These are phyloP conservation scores for Hericium alpestre DNA, from an alignment of 768 basidiomycete species.

Conservation along the genomic window DNA sequence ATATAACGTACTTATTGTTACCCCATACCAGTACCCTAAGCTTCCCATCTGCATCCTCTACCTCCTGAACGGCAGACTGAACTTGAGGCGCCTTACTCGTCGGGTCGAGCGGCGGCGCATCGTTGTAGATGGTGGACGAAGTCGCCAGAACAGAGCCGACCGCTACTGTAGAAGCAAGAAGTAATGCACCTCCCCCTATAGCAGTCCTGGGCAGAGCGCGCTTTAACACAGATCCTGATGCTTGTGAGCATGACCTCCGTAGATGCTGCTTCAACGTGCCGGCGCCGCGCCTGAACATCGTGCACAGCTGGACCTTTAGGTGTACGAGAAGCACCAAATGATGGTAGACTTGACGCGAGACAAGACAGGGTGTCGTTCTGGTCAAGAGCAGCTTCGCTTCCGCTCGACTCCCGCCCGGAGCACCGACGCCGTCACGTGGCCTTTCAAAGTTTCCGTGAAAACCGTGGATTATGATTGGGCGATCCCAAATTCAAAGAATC, in stretches of 20 bases:
- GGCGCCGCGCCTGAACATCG: background rate
- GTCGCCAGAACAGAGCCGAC: conserved; percentile 2
- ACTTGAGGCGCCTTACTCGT: background rate
- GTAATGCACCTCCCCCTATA: conserved; percentile 2
- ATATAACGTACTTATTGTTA: conserved; percentile 48
- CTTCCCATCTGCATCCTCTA: conserved; percentile 24
- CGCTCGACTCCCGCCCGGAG: too few relatives aligned
- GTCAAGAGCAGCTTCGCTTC: too few relatives aligned
- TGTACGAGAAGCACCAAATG: too few relatives aligned
- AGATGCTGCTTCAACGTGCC: background rate
- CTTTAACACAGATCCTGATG: background rate
- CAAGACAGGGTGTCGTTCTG: too few relatives aligned
- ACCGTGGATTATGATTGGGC: too few relatives aligned
- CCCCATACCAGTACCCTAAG: conserved; percentile 48
- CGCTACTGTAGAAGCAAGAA: background rate
- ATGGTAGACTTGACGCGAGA: too few relatives aligned
- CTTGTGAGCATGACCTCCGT: background rate
- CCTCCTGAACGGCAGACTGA: background rate
- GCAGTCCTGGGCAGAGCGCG: background rate
- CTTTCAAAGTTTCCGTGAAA: too few relatives aligned
- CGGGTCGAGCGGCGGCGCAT: conserved; percentile 14
- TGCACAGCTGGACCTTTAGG: background rate
- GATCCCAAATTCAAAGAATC: too few relatives aligned
- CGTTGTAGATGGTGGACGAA: conserved; percentile 23
- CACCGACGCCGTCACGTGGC: too few relatives aligned